These are phyloP conservation scores for Colletotrichum abscissum DNA, from an alignment of 2,329 filamentous ascomycete genomes.

Conservation along the genomic window DNA sequence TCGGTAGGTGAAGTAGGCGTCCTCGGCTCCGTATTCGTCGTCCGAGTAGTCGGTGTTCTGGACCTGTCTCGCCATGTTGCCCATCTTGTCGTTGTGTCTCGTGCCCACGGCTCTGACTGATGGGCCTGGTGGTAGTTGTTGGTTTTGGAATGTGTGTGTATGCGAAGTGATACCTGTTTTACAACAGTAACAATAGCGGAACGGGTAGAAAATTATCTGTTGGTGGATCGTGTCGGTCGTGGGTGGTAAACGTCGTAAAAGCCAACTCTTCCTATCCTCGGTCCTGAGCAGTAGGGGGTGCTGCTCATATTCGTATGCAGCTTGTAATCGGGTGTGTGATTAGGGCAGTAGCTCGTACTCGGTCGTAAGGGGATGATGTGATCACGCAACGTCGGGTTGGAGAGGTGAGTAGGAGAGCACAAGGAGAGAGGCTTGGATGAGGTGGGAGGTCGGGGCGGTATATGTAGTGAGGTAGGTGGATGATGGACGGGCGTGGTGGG, in stretches of 20 bases:
- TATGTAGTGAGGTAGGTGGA: conserved; percentile 25
- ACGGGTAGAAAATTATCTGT: conserved; percentile 22
- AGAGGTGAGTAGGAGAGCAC: conserved; percentile 5
- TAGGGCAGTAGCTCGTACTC: neutral
- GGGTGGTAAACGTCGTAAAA: conserved; percentile 24
- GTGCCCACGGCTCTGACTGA: neutral
- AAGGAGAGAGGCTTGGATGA: neutral
- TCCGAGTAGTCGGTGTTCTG: conserved; percentile 42
- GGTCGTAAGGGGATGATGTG: conserved; percentile 3
- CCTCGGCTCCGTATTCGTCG: conserved; percentile 61
- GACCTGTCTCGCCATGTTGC: conserved; percentile 33
- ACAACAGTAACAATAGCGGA: too few relatives aligned
- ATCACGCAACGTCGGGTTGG: conserved; percentile 24
- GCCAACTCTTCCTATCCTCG: conserved; percentile 38
- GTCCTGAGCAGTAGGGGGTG: conserved; percentile 35
- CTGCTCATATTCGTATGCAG: conserved; percentile 37
- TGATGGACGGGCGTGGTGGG: neutral
- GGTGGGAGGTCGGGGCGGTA: conserved; percentile 32
- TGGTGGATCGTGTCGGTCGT: conserved; percentile 26
- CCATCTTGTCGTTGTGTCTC: conserved; percentile 27
- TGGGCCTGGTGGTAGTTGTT: neutral
- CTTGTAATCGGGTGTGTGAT: conserved; percentile 8
- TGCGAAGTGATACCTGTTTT: neutral
- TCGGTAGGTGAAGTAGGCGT: conserved; percentile 72
- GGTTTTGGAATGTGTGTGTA: conserved; percentile 1